These are phyloP conservation scores for Saussurea involucrata DNA, from an alignment of 129 eudicot species.

Conservation along the genomic window DNA sequence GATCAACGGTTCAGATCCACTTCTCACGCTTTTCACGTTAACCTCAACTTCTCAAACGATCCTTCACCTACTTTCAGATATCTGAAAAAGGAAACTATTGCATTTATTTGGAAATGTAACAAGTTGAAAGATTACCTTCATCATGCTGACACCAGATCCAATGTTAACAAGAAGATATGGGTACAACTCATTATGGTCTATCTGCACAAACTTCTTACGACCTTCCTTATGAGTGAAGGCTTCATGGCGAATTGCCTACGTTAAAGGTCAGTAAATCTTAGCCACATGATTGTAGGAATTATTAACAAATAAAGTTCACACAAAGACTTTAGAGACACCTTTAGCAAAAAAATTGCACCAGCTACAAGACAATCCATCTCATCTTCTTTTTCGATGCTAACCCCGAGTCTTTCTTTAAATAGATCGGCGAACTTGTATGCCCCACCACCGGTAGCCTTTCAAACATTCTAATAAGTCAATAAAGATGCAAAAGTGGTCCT, in stretches of 20 bases:
- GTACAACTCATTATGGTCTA: constrained; percentile 84
- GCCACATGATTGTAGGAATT: not conserved
- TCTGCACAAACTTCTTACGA: constrained; percentile 90
- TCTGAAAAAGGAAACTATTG: not conserved
- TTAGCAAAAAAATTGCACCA: constrained; percentile 94
- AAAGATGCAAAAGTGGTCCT: constrained; percentile 1
- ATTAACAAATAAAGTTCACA: not conserved
- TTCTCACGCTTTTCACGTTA: too few species aligned
- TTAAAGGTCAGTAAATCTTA: not conserved
- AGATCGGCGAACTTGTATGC: constrained; percentile 92
- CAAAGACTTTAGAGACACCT: constrained; percentile 44
- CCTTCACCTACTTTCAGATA: too few species aligned
- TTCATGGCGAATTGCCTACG: constrained; percentile 98
- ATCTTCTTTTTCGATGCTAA: constrained; percentile 94
- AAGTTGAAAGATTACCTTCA: constrained; percentile 51
- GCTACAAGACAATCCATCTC: constrained; percentile 97
- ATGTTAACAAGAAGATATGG: constrained; percentile 96
- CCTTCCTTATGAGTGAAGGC: constrained; percentile 98
- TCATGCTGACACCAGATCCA: constrained; percentile 98
- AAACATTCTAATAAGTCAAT: constrained; percentile 33
- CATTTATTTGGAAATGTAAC: not conserved
- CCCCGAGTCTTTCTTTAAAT: constrained; percentile 95
- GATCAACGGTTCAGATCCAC: too few species aligned
- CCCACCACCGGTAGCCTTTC: constrained; percentile 99
- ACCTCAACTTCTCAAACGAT: too few species aligned